Evolutionary conservation across 2,329 filamentous ascomycete species (phyloP).

Genomic region (Fusarium illudens): DNA sequence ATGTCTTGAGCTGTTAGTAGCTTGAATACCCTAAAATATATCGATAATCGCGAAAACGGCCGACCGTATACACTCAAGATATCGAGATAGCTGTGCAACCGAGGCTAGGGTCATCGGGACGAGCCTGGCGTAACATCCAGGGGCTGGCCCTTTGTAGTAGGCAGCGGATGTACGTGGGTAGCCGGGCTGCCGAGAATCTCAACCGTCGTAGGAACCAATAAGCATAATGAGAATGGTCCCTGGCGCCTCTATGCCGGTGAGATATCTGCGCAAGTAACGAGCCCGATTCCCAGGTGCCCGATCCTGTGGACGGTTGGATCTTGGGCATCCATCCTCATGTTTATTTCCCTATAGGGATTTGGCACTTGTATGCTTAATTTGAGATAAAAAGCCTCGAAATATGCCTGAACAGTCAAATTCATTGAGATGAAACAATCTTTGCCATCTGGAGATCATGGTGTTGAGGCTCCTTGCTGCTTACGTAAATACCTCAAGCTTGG

Average conservation of each 20-base stretch:
- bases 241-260: neutral
- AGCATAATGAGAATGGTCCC: neutral
- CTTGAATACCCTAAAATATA: neutral
- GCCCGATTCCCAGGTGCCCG: neutral
- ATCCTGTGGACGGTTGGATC: neutral
- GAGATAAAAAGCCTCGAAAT: neutral
- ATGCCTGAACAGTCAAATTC: neutral
- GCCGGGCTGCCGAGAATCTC: neutral
- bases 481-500: conserved; percentile 16
- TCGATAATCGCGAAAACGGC: neutral
- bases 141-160: neutral
- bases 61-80: neutral
- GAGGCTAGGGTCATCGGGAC: neutral
- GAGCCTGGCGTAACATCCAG: neutral
- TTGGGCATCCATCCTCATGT: too few species aligned
- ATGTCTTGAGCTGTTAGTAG: neutral
- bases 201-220: neutral
- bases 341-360: neutral
- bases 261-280: neutral
- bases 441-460: neutral
- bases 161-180: neutral
- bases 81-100: neutral
- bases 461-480: neutral
- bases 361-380: too few species aligned
- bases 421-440: neutral